These are phyloP conservation scores for Scutellaria galericulata DNA, from an alignment of 257 asterid genomes.

Conservation along the genomic window DNA sequence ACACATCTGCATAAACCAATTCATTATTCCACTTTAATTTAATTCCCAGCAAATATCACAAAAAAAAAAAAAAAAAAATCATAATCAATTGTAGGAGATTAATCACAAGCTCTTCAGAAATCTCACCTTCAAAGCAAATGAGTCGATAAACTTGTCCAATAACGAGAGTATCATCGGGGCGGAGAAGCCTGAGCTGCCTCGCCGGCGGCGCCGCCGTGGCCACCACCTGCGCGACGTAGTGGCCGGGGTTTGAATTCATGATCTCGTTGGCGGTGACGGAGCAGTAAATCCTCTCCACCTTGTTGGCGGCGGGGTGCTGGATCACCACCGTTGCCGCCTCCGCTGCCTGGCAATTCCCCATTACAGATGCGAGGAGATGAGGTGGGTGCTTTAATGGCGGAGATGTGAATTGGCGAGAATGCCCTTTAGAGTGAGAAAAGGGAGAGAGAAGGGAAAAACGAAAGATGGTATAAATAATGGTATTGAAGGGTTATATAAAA, in stretches of 20 bases:
- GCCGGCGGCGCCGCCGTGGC: constrained; percentile 42
- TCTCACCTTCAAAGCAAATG: constrained; percentile 74
- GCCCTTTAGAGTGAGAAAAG: background rate
- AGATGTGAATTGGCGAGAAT: too few relatives aligned
- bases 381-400: constrained; percentile 1
- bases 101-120: background rate
- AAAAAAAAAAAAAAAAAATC: background rate
- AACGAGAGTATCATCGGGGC: constrained; percentile 71
- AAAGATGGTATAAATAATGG: background rate
- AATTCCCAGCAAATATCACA: background rate
- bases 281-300: constrained; percentile 77
- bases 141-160: constrained; percentile 85
- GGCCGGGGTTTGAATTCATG: constrained; percentile 82
- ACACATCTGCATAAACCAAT: constrained; percentile 52
- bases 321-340: constrained; percentile 86
- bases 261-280: constrained; percentile 69
- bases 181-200: constrained; percentile 81
- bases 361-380: background rate
- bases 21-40: background rate
- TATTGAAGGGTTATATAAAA: constrained; percentile 13
- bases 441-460: background rate
- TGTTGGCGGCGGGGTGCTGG: constrained; percentile 62
- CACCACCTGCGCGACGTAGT: constrained; percentile 75
- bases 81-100: background rate
- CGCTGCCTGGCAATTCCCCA: constrained; percentile 97